Evolutionary conservation across 441 rosid species (phyloP), one percentile per base, ranked within the genome.

Genomic region (Gossypium davidsonii): DNA sequence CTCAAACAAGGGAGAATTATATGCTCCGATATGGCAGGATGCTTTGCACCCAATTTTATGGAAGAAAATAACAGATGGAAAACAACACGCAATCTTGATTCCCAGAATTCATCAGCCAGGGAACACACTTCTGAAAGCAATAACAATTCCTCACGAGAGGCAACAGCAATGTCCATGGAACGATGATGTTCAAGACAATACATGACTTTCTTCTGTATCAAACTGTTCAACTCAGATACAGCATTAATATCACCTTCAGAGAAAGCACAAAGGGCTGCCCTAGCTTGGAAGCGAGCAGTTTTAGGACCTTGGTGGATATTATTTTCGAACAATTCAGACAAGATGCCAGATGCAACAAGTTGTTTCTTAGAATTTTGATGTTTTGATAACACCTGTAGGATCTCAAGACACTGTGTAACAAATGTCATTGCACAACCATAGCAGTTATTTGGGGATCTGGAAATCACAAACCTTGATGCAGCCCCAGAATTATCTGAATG

Each of bases 101-200:
- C 99, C 99, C 99, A 93, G 77, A 91, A 90, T 79, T 97, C 99
- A 86, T 97, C 99, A 71, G 94, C 89, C 83, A 93, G 83, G 57
- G 99, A 93, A 85, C 97, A 95, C 73, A 95, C 97, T 84, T 97
- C 99, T 62, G 99, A 97, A 76, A 97, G 98, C 84, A 97, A 84
- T 79, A 89, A 79, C 85, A 97, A 76, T 79, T 97, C 99, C 80
- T 97, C 99, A 74, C 96, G 98, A 81, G 94, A 93, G 74, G 97
- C 92, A 26, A 93, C 80, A 11, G 99, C 96, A 83, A 95, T 86
- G 79, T 97, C 99, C 97, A 97, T 90, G 83, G 99, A 95, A 46
- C 98, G 97, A 83, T 97, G 99, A 88, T 97, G 98, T 74, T 97
- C 99, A 79, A 97, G 96, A 84, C 99, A 93, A 85, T 97, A 97